Evolutionary conservation across 176 grass and related monocot species (phyloP).

Genomic region (maize (Zea mays)): DNA sequence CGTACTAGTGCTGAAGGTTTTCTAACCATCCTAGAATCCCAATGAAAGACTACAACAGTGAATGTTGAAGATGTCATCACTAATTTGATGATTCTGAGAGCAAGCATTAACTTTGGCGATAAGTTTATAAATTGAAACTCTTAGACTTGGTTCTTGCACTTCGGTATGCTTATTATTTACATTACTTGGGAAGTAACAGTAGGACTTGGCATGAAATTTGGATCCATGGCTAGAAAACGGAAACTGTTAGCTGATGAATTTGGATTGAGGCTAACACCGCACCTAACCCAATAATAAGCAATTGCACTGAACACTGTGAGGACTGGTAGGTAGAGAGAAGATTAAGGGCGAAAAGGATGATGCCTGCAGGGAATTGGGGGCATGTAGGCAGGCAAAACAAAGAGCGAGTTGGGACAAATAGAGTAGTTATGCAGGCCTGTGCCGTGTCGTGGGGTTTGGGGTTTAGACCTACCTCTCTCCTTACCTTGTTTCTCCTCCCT

Average conservation of each 20-base stretch:
- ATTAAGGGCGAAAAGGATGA: constrained; percentile 40
- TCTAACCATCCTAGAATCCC: not conserved
- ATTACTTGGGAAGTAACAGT: constrained; percentile 3
- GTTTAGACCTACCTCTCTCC: constrained; percentile 42
- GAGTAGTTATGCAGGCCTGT: constrained; percentile 4
- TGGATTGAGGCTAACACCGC: constrained; percentile 44
- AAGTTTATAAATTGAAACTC: not conserved
- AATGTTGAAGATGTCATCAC: not conserved
- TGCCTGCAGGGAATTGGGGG: constrained; percentile 32
- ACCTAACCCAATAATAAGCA: not conserved
- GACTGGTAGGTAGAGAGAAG: constrained; percentile 55
- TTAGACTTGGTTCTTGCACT: not conserved
- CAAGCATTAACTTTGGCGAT: not conserved
- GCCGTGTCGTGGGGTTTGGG: constrained; percentile 41
- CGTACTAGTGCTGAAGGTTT: constrained; percentile 19
- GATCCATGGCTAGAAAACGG: constrained; percentile 24
- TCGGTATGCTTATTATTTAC: constrained; percentile 7
- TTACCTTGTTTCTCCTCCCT: constrained; percentile 43
- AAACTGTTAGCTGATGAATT: constrained; percentile 34
- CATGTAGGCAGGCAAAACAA: constrained; percentile 50
- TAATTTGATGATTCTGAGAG: not conserved
- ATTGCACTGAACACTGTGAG: constrained; percentile 24
- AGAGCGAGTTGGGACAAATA: constrained; percentile 36
- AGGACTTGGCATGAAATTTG: constrained; percentile 14
- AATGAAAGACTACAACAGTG: constrained; percentile 18